These are phyloP conservation scores for Malus orientalis DNA, from an alignment of 306 rosid species.

Conservation along the genomic window DNA sequence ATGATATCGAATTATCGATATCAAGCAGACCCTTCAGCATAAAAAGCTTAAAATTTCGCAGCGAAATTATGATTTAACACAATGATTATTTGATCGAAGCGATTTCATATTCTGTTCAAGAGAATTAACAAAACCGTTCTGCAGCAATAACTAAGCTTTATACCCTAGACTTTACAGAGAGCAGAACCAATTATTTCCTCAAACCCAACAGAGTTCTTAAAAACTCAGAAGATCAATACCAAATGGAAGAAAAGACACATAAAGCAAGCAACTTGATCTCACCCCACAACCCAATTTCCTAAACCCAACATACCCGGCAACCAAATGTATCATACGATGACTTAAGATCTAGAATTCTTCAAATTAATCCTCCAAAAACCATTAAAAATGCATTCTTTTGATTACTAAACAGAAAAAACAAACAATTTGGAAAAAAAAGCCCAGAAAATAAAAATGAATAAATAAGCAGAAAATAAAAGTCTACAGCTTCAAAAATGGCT, in stretches of 20 bases:
- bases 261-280: background rate
- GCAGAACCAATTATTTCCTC: constrained; percentile 2
- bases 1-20: background rate
- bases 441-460: constrained; percentile 17
- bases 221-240: background rate
- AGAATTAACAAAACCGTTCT: background rate
- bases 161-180: background rate
- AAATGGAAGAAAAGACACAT: background rate
- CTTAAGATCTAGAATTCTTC: constrained; percentile 32
- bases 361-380: background rate
- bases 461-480: constrained; percentile 9
- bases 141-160: background rate
- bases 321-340: background rate
- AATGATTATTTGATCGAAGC: background rate
- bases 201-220: background rate
- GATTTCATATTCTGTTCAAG: background rate
- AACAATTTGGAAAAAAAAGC: background rate
- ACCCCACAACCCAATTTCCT: constrained; percentile 10
- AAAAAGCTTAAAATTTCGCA: background rate
- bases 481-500: background rate
- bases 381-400: background rate
- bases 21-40: background rate
- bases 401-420: background rate
- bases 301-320: background rate
- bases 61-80: background rate